Evolutionary conservation across 139 green algal genomes (phyloP).

Genomic region (Micractinium sp.): DNA sequence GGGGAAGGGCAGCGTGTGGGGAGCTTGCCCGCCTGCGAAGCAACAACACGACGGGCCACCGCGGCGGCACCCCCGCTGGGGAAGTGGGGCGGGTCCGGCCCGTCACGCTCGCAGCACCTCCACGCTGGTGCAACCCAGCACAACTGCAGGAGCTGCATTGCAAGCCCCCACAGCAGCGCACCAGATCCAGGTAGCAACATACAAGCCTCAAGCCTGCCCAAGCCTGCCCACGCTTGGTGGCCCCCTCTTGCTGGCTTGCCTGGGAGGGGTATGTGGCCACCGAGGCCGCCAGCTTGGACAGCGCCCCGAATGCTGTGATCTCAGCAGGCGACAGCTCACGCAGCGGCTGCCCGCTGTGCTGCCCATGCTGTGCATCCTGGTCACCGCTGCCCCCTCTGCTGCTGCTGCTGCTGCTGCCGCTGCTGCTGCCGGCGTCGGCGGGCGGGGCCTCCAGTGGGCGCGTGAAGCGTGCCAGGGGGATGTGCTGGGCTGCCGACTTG

Average conservation of each 20-base stretch:
- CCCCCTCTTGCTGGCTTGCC: constrained; percentile 58
- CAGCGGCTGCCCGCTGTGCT: background rate
- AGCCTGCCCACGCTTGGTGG: too few species aligned
- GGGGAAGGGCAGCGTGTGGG: too few species aligned
- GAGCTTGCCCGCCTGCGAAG: too few species aligned
- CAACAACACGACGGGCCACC: too few species aligned
- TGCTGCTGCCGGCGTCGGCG: constrained; percentile 2
- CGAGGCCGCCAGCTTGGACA: constrained; percentile 88
- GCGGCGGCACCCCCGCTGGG: too few species aligned
- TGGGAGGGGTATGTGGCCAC: constrained; percentile 92
- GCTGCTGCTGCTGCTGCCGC: background rate
- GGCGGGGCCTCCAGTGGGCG: background rate
- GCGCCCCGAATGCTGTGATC: constrained; percentile 71
- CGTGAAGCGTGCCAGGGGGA: background rate
- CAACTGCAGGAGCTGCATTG: too few species aligned
- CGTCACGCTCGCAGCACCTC: too few species aligned
- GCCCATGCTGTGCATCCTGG: background rate
- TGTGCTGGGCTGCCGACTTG: constrained; percentile 59
- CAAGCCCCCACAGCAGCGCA: too few species aligned
- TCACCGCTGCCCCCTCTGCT: constrained; percentile 4
- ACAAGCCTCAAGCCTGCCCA: too few species aligned
- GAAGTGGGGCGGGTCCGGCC: too few species aligned
- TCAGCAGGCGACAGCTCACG: constrained; percentile 48
- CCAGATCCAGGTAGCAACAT: too few species aligned
- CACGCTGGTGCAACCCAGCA: too few species aligned